Conservation (phyloP, 1,139 yeast genomes). For the Spathaspora sp. region DNA sequence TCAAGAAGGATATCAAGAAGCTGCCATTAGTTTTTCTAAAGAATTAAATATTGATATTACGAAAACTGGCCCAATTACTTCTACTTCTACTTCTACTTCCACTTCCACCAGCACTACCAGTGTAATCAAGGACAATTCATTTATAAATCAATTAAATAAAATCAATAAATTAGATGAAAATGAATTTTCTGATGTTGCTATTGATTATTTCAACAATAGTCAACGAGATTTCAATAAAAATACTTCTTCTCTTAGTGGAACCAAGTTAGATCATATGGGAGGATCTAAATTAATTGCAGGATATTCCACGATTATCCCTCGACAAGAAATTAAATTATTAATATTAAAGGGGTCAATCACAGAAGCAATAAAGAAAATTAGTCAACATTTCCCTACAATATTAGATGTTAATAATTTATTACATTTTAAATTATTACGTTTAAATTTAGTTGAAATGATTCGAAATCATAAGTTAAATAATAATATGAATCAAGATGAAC, state of each 20-base stretch:
- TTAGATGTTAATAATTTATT: constrained; percentile 54
- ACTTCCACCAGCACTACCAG: too few relatives aligned
- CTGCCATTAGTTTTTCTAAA: constrained; percentile 49
- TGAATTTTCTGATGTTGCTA: constrained; percentile 18
- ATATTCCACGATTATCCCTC: constrained; percentile 44
- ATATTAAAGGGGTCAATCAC: constrained; percentile 53
- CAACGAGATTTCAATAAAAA: not conserved
- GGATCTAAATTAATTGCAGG: constrained; percentile 31
- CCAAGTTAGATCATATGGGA: not conserved
- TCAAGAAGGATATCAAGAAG: constrained; percentile 57
- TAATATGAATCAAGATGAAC: constrained; percentile 31
- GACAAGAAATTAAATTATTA: constrained; percentile 48
- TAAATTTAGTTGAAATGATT: constrained; percentile 66
- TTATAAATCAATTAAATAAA: constrained; percentile 11
- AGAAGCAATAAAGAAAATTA: constrained; percentile 45
- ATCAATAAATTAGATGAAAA: constrained; percentile 14
- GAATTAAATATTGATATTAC: constrained; percentile 34
- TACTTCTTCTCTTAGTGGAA: not conserved
- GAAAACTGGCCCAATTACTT: too few relatives aligned
- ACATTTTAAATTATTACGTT: constrained; percentile 61
- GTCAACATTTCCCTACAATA: constrained; percentile 51
- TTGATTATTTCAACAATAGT: constrained; percentile 15
- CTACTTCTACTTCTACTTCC: too few relatives aligned
- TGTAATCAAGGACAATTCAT: constrained; percentile 1
- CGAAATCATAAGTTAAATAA: constrained; percentile 43